phyloP scores from a whole-genome alignment of 805 yeast genomes.

The Barnettozyma botsteinii region DNA sequence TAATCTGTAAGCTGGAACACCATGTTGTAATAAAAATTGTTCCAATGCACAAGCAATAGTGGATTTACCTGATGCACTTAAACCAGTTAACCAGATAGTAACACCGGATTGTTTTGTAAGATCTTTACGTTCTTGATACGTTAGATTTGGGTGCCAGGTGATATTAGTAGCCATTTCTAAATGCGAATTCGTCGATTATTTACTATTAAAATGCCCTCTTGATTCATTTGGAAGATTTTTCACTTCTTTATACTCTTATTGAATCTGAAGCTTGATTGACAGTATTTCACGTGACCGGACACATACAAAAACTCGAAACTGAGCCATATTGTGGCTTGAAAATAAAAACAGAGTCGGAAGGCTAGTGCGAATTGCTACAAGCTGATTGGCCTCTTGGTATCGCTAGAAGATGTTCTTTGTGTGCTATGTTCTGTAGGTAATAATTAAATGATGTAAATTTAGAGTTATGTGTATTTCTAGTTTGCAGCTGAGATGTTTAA shows the following conservation, averaged over 20 bases:
- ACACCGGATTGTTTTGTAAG: constrained; percentile 79
- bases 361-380: no score
- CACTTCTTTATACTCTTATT: neutral
- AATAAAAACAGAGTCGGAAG: neutral
- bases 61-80: constrained; percentile 88
- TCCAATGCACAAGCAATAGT: constrained; percentile 95
- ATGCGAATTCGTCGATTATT: no score
- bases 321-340: constrained; percentile 13
- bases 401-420: no score
- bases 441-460: no score
- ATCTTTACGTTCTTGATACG: constrained; percentile 71
- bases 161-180: constrained; percentile 81
- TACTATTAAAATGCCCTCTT: no score
- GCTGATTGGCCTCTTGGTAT: no score
- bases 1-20: constrained; percentile 73
- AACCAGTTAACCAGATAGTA: constrained; percentile 93
- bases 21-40: constrained; percentile 65
- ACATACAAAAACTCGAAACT: constrained; percentile 3
- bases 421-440: no score
- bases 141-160: constrained; percentile 91
- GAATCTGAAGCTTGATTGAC: constrained; percentile 9
- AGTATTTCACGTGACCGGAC: constrained; percentile 25
- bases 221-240: constrained; percentile 1
- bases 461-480: no score
- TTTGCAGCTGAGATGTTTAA: constrained; percentile 28